phyloP scores from a whole-genome alignment of 176 grass and related monocot species.

The Zoysia japonica region DNA sequence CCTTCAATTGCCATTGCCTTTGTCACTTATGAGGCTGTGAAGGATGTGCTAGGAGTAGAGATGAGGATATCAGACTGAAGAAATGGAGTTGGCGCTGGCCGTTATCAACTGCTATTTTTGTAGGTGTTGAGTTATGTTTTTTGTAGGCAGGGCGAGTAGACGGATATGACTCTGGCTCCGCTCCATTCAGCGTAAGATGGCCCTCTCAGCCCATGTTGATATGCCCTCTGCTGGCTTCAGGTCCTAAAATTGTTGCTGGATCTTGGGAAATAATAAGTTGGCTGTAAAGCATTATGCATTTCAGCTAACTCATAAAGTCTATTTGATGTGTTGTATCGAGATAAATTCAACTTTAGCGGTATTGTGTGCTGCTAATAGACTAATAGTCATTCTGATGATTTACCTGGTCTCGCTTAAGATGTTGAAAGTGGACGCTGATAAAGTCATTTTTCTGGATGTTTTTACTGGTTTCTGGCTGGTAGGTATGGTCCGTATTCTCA shows the following conservation, averaged over 20 bases:
- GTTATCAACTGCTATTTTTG: slow-evolving; percentile 63
- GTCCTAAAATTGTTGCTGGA: slow-evolving; percentile 52
- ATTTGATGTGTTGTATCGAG: slow-evolving; percentile 52
- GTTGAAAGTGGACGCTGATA: not conserved
- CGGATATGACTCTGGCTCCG: slow-evolving; percentile 51
- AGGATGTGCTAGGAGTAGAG: slow-evolving; percentile 97
- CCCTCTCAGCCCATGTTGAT: slow-evolving; percentile 62
- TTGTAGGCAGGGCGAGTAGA: slow-evolving; percentile 60
- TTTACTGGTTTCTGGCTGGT: not conserved
- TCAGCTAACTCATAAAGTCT: slow-evolving; percentile 53
- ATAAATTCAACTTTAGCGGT: slow-evolving; percentile 39
- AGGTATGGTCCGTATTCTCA: not conserved
- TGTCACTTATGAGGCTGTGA: slow-evolving; percentile 92
- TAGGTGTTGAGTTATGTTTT: slow-evolving; percentile 55
- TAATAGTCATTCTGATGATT: slow-evolving; percentile 35
- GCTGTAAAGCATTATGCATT: slow-evolving; percentile 58
- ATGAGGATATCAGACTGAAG: slow-evolving; percentile 97
- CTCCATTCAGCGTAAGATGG: slow-evolving; percentile 64
- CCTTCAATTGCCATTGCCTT: slow-evolving; percentile 96
- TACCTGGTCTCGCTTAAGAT: too few species aligned
- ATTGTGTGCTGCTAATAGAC: slow-evolving; percentile 36
- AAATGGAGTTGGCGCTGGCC: slow-evolving; percentile 30
- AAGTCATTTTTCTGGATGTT: not conserved
- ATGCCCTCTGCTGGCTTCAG: slow-evolving; percentile 62
- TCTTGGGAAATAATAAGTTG: slow-evolving; percentile 66